A percentile compares a stretch with the other conserved stretches of the same genome.
Evolutionary conservation across 2,329 filamentous ascomycete genomes (phyloP).

Genomic region (Epichloe scottii): DNA sequence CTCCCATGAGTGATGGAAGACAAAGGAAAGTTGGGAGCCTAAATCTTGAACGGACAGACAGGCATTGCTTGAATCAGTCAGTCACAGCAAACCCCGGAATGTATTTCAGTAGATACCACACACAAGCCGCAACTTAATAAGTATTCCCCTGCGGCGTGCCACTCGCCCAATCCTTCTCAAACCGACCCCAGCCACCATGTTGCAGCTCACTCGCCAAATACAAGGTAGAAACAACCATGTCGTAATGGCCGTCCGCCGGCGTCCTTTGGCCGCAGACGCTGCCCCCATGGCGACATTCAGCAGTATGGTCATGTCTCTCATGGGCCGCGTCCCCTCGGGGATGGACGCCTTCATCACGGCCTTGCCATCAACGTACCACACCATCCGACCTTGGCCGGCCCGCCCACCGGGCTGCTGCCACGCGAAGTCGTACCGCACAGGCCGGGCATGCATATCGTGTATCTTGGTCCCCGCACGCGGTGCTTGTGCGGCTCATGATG

Average conservation of each 20-base stretch:
- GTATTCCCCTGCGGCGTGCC: constrained; percentile 18
- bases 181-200: constrained; percentile 39
- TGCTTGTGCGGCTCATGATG: constrained; percentile 44
- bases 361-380: constrained; percentile 47
- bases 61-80: no score
- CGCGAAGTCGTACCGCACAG: constrained; percentile 41
- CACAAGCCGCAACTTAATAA: constrained; percentile 9
- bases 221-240: constrained; percentile 40
- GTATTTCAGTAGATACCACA: no score
- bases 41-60: neutral
- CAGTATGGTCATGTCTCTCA: constrained; percentile 43
- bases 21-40: neutral
- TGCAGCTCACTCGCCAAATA: constrained; percentile 39
- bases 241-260: constrained; percentile 41
- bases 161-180: constrained; percentile 36
- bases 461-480: constrained; percentile 38
- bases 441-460: constrained; percentile 31
- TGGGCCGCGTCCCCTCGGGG: constrained; percentile 37
- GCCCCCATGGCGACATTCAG: constrained; percentile 52
- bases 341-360: constrained; percentile 44
- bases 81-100: no score
- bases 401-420: constrained; percentile 37
- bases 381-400: constrained; percentile 31
- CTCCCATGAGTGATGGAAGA: no score
- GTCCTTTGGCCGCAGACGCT: constrained; percentile 41